phyloP scores from a whole-genome alignment of 371 early-diverging fungal species.

The Actinomucor elegans region DNA sequence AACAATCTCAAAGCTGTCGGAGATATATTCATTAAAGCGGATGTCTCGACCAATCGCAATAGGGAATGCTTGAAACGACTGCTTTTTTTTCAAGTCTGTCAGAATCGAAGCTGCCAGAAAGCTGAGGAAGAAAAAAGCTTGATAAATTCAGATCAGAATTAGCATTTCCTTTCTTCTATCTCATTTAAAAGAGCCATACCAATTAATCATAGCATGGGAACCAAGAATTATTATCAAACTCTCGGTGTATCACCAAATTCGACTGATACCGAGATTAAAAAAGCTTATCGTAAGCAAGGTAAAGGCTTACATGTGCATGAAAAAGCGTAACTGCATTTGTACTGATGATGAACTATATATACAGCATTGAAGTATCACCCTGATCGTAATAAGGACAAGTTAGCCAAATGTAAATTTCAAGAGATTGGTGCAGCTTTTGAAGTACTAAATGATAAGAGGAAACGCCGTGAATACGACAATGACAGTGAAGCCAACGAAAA shows the following conservation, averaged over 20 bases:
- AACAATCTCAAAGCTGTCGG: no score
- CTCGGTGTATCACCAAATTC: slow-evolving; percentile 87
- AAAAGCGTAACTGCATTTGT: neutral
- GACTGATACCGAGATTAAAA: slow-evolving; percentile 83
- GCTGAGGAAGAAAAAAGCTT: neutral
- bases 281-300: slow-evolving; percentile 87
- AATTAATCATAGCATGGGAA: no score
- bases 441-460: slow-evolving; percentile 87
- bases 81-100: no score
- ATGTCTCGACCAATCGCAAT: no score
- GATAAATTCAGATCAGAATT: neutral
- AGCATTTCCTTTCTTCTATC: neutral
- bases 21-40: no score
- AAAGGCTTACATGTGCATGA: slow-evolving; percentile 23
- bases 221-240: slow-evolving; percentile 80
- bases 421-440: slow-evolving; percentile 95
- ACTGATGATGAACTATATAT: neutral
- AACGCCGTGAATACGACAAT: slow-evolving; percentile 25
- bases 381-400: slow-evolving; percentile 48
- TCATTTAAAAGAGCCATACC: neutral
- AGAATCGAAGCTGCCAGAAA: slow-evolving; percentile 4
- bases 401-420: slow-evolving; percentile 24
- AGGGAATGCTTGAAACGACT: no score
- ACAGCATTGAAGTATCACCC: slow-evolving; percentile 53
- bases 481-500: neutral